Evolutionary conservation across 257 asterid genomes (phyloP), one percentile per base, ranked within the genome.

Genomic region (Henckelia pumila): DNA sequence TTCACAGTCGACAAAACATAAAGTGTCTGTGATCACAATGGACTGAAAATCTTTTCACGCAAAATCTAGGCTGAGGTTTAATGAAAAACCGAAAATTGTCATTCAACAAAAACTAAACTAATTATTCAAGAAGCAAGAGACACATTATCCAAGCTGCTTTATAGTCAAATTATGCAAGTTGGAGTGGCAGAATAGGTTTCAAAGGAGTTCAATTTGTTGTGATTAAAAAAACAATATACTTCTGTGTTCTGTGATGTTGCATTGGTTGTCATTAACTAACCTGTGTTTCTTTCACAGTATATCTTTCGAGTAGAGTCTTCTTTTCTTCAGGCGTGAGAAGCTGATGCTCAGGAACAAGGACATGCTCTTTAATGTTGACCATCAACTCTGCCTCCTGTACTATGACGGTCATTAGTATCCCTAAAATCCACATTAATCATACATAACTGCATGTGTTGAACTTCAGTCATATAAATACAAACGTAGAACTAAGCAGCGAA

Each of bases 201-300:
- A 11, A 2, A 40, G 13, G 1, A 40, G n/a, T 40, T 13, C 44
- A 35, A 35, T 35, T 28, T 35, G 9, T 35, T 35, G 44, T 40
- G 6, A 40, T 10, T n/a, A n/a, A n/a, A 40, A 40, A 40, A 40
- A 40, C n/a, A 13, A 3, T 11, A 40, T 40, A 40, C 50, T 40
- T 35, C 16, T 40, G 50, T 13, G n/a, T 40, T 11, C n/a, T 40
- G 50, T 13, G n/a, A 40, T 3, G 8, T 40, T 40, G 50, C 50
- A 40, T 40, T 5, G 59, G 20, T 14, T 58, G 62, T 56, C n/a
- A 35, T 33, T 22, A 74, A 71, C 78, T 35, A 74, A 88, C 97
- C 97, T 89, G 97, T 22, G 94, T 86, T 73, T 89, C 97, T 64
- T 89, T 92, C 76, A 92, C 93, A 0, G 96, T 89, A 76, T 92